Base-by-base conservation (phyloP, 768 basidiomycete genomes). In the Amyloporia xantha region DNA sequence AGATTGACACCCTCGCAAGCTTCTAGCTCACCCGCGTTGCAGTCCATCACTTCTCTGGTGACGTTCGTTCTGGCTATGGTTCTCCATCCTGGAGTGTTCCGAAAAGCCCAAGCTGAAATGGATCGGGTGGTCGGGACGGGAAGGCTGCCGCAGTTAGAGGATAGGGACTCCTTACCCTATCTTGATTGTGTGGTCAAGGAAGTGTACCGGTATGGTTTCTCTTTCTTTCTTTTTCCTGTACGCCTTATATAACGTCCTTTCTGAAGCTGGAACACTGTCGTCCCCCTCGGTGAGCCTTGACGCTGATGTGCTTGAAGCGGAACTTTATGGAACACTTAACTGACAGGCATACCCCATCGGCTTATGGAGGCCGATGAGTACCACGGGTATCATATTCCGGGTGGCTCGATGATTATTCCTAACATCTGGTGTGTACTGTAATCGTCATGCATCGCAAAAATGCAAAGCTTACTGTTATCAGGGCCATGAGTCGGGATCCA, bases 51-150 rank as follows among this genome's bases (percentile, higher is more conserved):
- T 6, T 59, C 67, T 10, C 57, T 71, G 13, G 61, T 65, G 39
- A 65, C 68, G 0, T 68, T 75, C 49, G 67, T 75, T 55, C 61
- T 74, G 24, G 71, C 69, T 9, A 69, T 71, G 58, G 53, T 63
- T 0, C 60, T 71, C 6, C 60, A 71, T 51, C 74, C 73, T 0
- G 67, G 71, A 1, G 65, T 66, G 0, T 65, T 64, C 51, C 54
- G 50, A 25, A 70, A 65, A 48, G 72, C 72, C 13, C 72, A 73
- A 41, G 62, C 30, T 33, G 74, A 76, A 49, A 60, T 76, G 1
- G 72, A 74, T 49, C 49, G 57, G 2, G 69, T 72, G 3, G 55
- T 72, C 11, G 74, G 74, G 15, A 42, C 35, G 9, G 66, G 68
- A 41, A 60, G 73, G 1, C 43, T 59, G 12, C 53, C 54, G 6